A percentile compares a stretch with the other conserved stretches of the same genome.
phyloP scores from a whole-genome alignment of 2,329 filamentous ascomycete genomes.

The Teratosphaeria gauchensis region DNA sequence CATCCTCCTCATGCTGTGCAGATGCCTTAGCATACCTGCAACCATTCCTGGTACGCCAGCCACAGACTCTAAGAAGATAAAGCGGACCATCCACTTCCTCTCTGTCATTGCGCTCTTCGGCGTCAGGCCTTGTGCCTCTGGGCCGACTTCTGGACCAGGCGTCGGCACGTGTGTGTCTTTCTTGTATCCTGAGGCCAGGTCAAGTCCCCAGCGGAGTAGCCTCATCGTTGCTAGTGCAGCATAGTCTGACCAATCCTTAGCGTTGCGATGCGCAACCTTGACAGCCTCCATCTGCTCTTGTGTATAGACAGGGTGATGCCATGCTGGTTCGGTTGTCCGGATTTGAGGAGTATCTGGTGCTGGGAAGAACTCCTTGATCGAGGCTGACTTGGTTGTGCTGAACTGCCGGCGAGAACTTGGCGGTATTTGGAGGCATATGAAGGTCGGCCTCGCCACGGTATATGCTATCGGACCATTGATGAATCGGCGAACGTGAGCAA shows the following conservation, averaged over 20 bases:
- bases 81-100: conserved; percentile 78
- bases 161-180: conserved; percentile 42
- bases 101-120: conserved; percentile 65
- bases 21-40: conserved; percentile 83
- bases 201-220: conserved; percentile 67
- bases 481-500: conserved; percentile 28
- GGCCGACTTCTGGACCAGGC: neutral
- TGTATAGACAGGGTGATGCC: conserved; percentile 52
- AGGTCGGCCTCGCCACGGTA: conserved; percentile 21
- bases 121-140: conserved; percentile 1
- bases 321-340: conserved; percentile 37
- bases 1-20: conserved; percentile 73
- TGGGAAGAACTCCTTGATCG: conserved; percentile 39
- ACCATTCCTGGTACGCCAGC: conserved; percentile 97
- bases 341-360: conserved; percentile 36
- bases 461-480: conserved; percentile 24
- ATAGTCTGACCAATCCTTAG: conserved; percentile 65
- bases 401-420: conserved; percentile 27
- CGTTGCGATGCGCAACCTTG: conserved; percentile 64
- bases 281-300: conserved; percentile 69
- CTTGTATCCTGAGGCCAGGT: conserved; percentile 69
- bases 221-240: conserved; percentile 69
- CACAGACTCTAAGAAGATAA: conserved; percentile 89
- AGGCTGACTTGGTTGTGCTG: conserved; percentile 27
- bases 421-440: conserved; percentile 22